Evolutionary conservation across 805 yeast genomes (phyloP), one percentile per base, ranked within the genome.

Genomic region (Ogataea saltuana): DNA sequence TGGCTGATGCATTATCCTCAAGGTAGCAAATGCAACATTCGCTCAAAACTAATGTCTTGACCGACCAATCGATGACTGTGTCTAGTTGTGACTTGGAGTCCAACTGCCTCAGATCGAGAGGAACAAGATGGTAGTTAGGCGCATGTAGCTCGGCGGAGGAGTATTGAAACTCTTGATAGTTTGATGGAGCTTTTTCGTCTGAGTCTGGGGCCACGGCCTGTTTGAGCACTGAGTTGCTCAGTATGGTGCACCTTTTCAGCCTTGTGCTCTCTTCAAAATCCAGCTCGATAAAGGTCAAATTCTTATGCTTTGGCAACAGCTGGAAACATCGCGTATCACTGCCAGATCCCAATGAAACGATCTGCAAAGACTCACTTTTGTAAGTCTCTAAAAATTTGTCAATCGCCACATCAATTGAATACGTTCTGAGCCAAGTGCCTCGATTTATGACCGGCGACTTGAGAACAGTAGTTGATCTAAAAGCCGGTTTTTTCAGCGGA

Each of bases 11-110:
- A 10, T 65, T 65, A 1, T 83, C 79, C 4, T 74, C 68, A 48
- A 85, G 54, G 58, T 85, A 85, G 57, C 95, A 86, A 26, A 86
- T 65, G 26, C 87, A 87, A 63, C 93, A 86, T 59, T 85, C 95
- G 48, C 87, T 78, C 15, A 85, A 58, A 2, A 86, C 61, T 12
- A 86, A 54, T 0, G 93, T 85, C 7, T 87, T 86, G 3, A 62
- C 28, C 1, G 55, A 29, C 8, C 53, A 39, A 46, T 72, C 57
- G 4, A 62, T 39, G 1, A 23, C 13, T 2, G 33, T 29, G 1
- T 32, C 41, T 5, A 48, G 34, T 18, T 43, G 46, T 1, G 35
- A 17, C 16, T 42, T 36, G 6, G 41, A 35, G 1, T 45, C 32
- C 17, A 72, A 42, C 3, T 51, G 34, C 13, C 88, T 64, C 37